These are phyloP conservation scores for Albizia julibrissin DNA, from an alignment of 306 rosid genomes.

Conservation along the genomic window DNA sequence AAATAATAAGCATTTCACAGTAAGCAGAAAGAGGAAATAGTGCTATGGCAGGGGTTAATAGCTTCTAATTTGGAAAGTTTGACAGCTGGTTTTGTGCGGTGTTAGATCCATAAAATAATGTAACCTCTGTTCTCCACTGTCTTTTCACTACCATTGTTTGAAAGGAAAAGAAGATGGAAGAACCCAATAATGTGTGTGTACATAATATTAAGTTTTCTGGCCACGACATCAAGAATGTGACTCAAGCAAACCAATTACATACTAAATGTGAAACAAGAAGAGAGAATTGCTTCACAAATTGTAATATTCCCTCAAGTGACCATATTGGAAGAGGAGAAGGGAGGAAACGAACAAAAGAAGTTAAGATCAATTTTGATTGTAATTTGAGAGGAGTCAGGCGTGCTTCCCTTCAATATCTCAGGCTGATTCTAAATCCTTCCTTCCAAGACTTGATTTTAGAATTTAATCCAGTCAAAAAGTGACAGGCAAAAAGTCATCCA, in stretches of 20 bases:
- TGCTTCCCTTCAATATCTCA: conserved; percentile 18
- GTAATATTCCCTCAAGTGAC: not conserved
- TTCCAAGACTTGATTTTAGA: not conserved
- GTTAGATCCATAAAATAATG: not conserved
- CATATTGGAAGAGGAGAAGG: not conserved
- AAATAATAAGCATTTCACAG: not conserved
- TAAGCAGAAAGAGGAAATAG: not conserved
- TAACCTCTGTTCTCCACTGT: not conserved
- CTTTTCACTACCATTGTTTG: conserved; percentile 4
- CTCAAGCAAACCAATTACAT: not conserved
- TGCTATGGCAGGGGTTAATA: not conserved
- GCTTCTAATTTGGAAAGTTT: not conserved
- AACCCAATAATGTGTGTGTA: conserved; percentile 3
- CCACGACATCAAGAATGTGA: not conserved
- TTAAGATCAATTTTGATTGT: conserved; percentile 1
- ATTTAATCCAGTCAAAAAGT: conserved; percentile 19
- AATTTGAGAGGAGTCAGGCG: not conserved
- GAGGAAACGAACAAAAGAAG: conserved; percentile 11
- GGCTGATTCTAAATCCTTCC: conserved; percentile 6
- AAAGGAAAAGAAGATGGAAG: conserved; percentile 5
- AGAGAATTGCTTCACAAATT: not conserved
- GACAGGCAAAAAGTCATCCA: not conserved
- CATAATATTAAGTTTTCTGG: not conserved
- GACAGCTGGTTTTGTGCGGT: not conserved
- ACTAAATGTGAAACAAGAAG: conserved; percentile 25